phyloP scores from a whole-genome alignment of 2,329 filamentous ascomycete species.

The Trichophyton mentagrophytes region DNA sequence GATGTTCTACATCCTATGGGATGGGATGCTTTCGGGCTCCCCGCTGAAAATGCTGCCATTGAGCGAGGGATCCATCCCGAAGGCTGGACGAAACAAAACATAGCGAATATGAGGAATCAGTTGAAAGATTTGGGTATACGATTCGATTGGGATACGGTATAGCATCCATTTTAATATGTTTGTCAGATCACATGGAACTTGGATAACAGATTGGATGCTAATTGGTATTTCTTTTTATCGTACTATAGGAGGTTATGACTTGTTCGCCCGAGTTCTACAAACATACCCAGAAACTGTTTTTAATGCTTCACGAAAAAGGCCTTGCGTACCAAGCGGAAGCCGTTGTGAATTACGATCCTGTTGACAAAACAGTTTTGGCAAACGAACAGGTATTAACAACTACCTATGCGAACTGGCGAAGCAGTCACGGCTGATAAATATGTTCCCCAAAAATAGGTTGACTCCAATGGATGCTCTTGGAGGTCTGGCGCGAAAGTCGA shows the following conservation, averaged over 20 bases:
- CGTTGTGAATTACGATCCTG: conserved; percentile 78
- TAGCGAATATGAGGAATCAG: conserved; percentile 73
- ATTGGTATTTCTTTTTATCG: conserved; percentile 4
- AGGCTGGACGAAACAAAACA: conserved; percentile 68
- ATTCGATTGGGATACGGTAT: conserved; percentile 72
- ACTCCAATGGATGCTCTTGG: conserved; percentile 74
- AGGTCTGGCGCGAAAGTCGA: conserved; percentile 75
- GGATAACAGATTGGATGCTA: neutral
- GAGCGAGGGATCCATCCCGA: conserved; percentile 66
- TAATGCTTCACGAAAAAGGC: conserved; percentile 59
- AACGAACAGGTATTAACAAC: conserved; percentile 55
- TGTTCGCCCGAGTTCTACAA: conserved; percentile 79
- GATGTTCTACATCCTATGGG: conserved; percentile 80
- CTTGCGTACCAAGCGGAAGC: conserved; percentile 75
- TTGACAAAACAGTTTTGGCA: conserved; percentile 78
- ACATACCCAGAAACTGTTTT: conserved; percentile 76
- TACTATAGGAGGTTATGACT: conserved; percentile 62
- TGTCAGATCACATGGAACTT: neutral
- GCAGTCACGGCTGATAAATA: neutral
- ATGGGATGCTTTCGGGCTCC: conserved; percentile 85
- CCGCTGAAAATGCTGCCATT: conserved; percentile 82
- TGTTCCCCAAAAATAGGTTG: conserved; percentile 40
- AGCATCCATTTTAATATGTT: conserved; percentile 18
- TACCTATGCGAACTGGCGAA: neutral
- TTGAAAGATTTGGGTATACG: conserved; percentile 63